Percentiles rank a stretch among this genome's conserved stretches.
phyloP scores from a whole-genome alignment of 441 rosid genomes.

The Populus hybrid region DNA sequence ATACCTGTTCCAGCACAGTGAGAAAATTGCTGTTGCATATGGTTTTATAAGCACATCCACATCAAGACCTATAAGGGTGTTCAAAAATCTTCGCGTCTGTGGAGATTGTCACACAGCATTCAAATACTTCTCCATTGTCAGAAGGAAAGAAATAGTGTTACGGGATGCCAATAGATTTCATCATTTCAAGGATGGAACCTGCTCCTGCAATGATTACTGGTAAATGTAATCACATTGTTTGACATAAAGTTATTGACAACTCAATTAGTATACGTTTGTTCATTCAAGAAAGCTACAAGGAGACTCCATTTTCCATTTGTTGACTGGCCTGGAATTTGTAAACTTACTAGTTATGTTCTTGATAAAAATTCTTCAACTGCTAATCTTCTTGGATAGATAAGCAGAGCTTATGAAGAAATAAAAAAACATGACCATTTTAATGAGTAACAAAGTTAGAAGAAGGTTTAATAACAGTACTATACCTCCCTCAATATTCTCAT shows the following conservation, averaged over 20 bases:
- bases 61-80: slow-evolving; percentile 47
- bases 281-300: too few species aligned
- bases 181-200: slow-evolving; percentile 52
- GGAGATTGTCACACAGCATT: slow-evolving; percentile 53
- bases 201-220: slow-evolving; percentile 43
- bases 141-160: slow-evolving; percentile 50
- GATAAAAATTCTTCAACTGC: not conserved
- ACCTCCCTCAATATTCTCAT: too few species aligned
- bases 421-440: too few species aligned
- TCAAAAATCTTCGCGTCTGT: slow-evolving; percentile 57
- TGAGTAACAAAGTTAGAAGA: too few species aligned
- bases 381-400: not conserved
- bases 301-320: not conserved
- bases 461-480: too few species aligned
- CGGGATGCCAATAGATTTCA: slow-evolving; percentile 62
- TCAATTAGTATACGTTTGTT: too few species aligned
- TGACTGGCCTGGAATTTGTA: not conserved
- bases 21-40: slow-evolving; percentile 61
- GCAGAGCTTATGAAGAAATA: not conserved
- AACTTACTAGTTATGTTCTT: not conserved
- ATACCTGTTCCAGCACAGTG: slow-evolving; percentile 48
- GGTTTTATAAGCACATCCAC: slow-evolving; percentile 49
- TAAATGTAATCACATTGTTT: not conserved
- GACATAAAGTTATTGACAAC: not conserved
- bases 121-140: slow-evolving; percentile 42